phyloP scores from a whole-genome alignment of 2,329 filamentous ascomycete species.

The Cladorrhinum sp. region DNA sequence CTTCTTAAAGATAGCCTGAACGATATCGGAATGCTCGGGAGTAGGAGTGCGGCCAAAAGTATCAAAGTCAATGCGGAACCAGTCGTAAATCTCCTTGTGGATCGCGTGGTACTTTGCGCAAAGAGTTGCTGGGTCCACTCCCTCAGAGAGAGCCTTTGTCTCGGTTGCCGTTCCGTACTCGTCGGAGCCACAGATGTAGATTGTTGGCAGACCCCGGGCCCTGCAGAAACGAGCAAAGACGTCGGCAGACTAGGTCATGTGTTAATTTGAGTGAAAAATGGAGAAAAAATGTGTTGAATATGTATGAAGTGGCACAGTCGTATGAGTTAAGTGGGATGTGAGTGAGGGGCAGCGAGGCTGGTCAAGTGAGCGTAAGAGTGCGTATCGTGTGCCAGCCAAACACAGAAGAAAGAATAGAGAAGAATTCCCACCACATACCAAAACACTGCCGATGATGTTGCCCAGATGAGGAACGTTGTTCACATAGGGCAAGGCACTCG shows the following conservation, averaged over 20 bases:
- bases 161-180: constrained; percentile 96
- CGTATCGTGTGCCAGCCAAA: background rate
- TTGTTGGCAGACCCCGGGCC: constrained; percentile 72
- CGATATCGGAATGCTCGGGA: constrained; percentile 82
- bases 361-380: background rate
- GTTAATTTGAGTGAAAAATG: constrained; percentile 8
- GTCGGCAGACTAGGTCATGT: constrained; percentile 62
- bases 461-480: constrained; percentile 79
- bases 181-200: constrained; percentile 84
- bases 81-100: constrained; percentile 88
- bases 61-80: constrained; percentile 95
- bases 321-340: background rate
- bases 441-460: constrained; percentile 82
- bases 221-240: constrained; percentile 81
- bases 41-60: constrained; percentile 93
- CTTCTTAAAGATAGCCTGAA: constrained; percentile 84
- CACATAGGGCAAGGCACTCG: constrained; percentile 86
- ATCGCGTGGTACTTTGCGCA: constrained; percentile 91
- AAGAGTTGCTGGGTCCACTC: constrained; percentile 75
- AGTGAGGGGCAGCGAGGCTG: background rate
- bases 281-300: background rate
- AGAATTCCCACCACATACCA: constrained; percentile 37
- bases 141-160: constrained; percentile 89
- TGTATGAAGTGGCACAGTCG: background rate
- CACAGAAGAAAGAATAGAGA: constrained; percentile 5